Evolutionary conservation across 805 yeast species (phyloP), one percentile per base, ranked within the genome.

Genomic region (Saccharomyces kudriavzevii): DNA sequence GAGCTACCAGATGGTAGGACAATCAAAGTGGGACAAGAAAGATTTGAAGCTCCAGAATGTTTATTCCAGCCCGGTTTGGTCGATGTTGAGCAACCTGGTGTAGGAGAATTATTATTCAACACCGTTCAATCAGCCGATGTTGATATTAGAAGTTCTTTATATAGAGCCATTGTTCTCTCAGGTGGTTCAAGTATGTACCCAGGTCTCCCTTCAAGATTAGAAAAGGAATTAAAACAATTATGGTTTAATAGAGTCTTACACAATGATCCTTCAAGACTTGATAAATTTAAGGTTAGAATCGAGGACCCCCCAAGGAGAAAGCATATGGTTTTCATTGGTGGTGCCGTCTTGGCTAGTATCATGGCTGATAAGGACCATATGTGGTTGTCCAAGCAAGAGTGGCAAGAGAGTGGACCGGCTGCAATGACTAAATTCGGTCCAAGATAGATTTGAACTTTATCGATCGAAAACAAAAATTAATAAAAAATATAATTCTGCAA

Each of bases 151-250:
- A 78, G 96, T 5, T 80, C 96, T 0, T 77, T 94, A 56, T 94
- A 81, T 74, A 88, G 86, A 66, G 96, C 97, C 2, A 87, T 94
- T 69, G 98, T 94, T 28, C 79, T 94, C 47, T 88, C 96, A 5
- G 99, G 99, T 69, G 99, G 99, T 54, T 91, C 98, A 1, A 87
- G 96, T 50, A 94, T 94, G 99, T 94, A 94, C 68, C 98, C 99
- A 1, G 99, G 99, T 29, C 80, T 94, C 61, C 99, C 99, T 20
- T 87, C 96, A 11, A 80, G 99, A 65, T 76, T 94, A 61, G 98
- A 94, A 71, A 92, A 89, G 70, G 99, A 94, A 71, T 79, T 94
- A 71, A 94, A 94, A 74, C 99, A 94, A 71, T 82, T 89, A 62
- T 94, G 98, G 98, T 84, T 87, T 60, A 84, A 95, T 2, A 82